Conservation (phyloP, 176 grass and related monocot genomes). For the Triticum timopheevii region DNA sequence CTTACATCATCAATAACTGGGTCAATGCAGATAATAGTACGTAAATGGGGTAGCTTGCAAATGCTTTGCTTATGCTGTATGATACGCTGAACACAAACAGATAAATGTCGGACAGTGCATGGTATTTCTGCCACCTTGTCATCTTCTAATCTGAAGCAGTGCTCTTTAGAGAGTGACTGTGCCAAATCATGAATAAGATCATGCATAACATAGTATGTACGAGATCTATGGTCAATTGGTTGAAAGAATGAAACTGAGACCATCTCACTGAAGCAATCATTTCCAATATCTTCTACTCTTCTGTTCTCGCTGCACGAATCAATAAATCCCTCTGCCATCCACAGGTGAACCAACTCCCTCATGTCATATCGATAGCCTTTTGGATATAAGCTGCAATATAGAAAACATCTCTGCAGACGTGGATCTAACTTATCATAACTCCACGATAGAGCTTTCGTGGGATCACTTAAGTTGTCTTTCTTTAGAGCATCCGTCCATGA, state of each 20-base stretch:
- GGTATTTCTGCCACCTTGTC: no score
- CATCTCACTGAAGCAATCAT: not conserved
- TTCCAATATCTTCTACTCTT: not conserved
- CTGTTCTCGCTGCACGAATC: not conserved
- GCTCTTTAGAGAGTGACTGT: no score
- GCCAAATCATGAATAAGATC: not conserved
- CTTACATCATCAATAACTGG: no score
- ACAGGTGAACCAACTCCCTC: not conserved
- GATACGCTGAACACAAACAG: no score
- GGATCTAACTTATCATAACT: conserved; percentile 26
- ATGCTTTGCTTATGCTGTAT: no score
- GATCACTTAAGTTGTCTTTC: not conserved
- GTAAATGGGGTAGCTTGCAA: no score
- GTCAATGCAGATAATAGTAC: no score
- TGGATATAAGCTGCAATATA: conserved; percentile 3
- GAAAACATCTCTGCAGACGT: not conserved
- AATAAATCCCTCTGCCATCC: not conserved
- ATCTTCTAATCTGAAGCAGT: no score
- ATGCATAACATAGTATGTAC: not conserved
- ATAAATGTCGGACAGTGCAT: no score
- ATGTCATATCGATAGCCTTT: not conserved
- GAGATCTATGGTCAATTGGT: no score
- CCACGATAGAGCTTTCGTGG: not conserved
- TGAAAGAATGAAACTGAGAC: not conserved
- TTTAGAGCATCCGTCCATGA: not conserved